A percentile compares a stretch with the other conserved stretches of the same genome.
These are phyloP conservation scores for Gorgonomyces haynaldii DNA, from an alignment of 192 early-diverging fungal genomes.

Conservation along the genomic window DNA sequence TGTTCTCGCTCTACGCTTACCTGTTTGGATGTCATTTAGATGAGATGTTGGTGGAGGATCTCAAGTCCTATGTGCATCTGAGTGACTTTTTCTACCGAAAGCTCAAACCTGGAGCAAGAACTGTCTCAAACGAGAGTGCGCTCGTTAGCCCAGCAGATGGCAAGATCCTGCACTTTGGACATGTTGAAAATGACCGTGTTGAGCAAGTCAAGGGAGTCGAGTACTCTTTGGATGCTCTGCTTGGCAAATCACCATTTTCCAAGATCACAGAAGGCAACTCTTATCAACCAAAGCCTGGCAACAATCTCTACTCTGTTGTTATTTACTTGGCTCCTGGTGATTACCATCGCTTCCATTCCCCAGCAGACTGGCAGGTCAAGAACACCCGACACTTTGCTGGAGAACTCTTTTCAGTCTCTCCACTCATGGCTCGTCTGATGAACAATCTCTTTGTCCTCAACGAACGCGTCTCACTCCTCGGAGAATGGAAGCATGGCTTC, in stretches of 20 bases:
- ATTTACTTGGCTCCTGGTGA: slow-evolving; percentile 97
- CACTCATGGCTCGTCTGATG: slow-evolving; percentile 72
- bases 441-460: slow-evolving; percentile 91
- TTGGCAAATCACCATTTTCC: slow-evolving; percentile 45
- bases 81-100: slow-evolving; percentile 89
- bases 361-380: slow-evolving; percentile 87
- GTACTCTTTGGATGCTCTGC: slow-evolving; percentile 77
- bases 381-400: slow-evolving; percentile 83
- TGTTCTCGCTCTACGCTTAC: slow-evolving; percentile 70
- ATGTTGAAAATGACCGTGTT: slow-evolving; percentile 62
- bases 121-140: slow-evolving; percentile 27
- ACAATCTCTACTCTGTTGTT: slow-evolving; percentile 78
- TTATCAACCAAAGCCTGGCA: slow-evolving; percentile 36
- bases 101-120: slow-evolving; percentile 65
- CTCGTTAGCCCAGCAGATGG: slow-evolving; percentile 83
- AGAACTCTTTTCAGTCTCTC: slow-evolving; percentile 92
- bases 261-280: background rate
- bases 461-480: slow-evolving; percentile 87
- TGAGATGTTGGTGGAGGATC: slow-evolving; percentile 80
- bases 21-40: slow-evolving; percentile 85
- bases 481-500: slow-evolving; percentile 86
- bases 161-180: slow-evolving; percentile 76
- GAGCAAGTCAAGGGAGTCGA: slow-evolving; percentile 93
- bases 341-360: slow-evolving; percentile 98
- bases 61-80: slow-evolving; percentile 72